Percentiles rank a stretch among this genome's conserved stretches.
These are phyloP conservation scores for Beauveria sp. DNA, from an alignment of 2,329 filamentous ascomycete species.

Conservation along the genomic window DNA sequence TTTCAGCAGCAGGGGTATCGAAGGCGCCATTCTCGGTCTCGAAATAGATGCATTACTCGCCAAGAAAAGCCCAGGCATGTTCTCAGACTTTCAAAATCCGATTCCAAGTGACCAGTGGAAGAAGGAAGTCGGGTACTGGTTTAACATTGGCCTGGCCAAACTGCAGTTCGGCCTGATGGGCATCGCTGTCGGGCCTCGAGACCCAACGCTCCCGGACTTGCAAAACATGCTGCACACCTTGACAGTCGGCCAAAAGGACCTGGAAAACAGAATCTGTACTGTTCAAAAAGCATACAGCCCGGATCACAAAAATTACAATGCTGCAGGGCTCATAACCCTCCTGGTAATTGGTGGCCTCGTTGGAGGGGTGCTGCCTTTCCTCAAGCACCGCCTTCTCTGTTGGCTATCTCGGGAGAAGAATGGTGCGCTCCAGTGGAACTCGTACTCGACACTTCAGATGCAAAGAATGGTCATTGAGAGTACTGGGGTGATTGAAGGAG, in stretches of 20 bases:
- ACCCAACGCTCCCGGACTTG: conserved; percentile 4
- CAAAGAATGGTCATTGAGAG: background rate
- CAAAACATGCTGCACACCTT: background rate
- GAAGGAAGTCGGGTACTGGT: conserved; percentile 11
- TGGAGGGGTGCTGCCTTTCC: background rate
- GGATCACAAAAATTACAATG: background rate
- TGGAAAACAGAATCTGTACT: background rate
- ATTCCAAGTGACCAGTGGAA: conserved; percentile 12
- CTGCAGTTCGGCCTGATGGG: conserved; percentile 8
- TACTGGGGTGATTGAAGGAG: too few relatives aligned
- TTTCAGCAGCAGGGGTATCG: background rate
- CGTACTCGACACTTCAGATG: background rate
- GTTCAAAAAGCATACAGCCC: background rate
- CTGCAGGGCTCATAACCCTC: background rate
- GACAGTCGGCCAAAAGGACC: background rate
- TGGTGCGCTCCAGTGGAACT: background rate
- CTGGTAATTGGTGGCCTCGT: background rate
- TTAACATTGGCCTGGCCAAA: conserved; percentile 11
- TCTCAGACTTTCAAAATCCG: conserved; percentile 1
- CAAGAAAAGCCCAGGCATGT: conserved; percentile 5
- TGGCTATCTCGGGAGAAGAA: background rate
- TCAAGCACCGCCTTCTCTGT: background rate
- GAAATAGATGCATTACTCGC: background rate
- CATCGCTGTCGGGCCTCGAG: conserved; percentile 6
- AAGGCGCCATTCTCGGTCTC: conserved; percentile 2